Evolutionary conservation across 1,284 basidiomycete species (phyloP).

Genomic region (Leccinum subrobustum): DNA sequence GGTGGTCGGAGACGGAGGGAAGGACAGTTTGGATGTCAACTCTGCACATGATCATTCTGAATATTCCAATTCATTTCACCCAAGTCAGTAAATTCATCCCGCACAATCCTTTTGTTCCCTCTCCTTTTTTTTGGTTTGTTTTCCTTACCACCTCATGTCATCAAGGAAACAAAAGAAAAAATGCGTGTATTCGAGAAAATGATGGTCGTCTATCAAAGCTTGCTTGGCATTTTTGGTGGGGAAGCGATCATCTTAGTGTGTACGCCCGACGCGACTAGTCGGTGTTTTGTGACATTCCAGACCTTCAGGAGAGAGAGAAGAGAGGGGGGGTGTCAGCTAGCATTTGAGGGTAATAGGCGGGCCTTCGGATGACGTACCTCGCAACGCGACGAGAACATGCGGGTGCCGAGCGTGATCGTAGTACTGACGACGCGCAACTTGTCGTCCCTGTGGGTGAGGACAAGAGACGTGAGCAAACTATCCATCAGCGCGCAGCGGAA

Average conservation of each 20-base stretch:
- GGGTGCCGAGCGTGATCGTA: slow-evolving; percentile 29
- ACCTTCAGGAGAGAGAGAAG: slow-evolving; percentile 25
- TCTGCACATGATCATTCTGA: too few relatives aligned
- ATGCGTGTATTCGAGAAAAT: background rate
- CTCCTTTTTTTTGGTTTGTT: too few relatives aligned
- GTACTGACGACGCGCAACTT: slow-evolving; percentile 30
- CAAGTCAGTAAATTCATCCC: too few relatives aligned
- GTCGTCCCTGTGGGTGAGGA: slow-evolving; percentile 27
- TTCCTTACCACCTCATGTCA: background rate
- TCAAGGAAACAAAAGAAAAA: background rate
- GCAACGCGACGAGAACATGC: slow-evolving; percentile 29
- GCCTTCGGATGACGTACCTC: slow-evolving; percentile 18
- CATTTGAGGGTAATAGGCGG: background rate
- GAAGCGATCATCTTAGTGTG: slow-evolving; percentile 40
- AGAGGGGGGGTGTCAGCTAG: background rate
- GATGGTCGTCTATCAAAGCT: slow-evolving; percentile 20
- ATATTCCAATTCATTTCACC: too few relatives aligned
- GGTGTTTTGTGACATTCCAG: slow-evolving; percentile 36
- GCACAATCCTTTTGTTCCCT: too few relatives aligned
- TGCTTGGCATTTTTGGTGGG: slow-evolving; percentile 9
- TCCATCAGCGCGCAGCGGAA: background rate
- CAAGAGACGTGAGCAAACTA: background rate
- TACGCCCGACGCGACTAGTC: slow-evolving; percentile 36
- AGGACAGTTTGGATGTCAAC: too few relatives aligned
- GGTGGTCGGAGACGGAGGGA: too few relatives aligned